These are phyloP conservation scores for Xylaria castorea DNA, from an alignment of 495 filamentous ascomycete species.

Conservation along the genomic window DNA sequence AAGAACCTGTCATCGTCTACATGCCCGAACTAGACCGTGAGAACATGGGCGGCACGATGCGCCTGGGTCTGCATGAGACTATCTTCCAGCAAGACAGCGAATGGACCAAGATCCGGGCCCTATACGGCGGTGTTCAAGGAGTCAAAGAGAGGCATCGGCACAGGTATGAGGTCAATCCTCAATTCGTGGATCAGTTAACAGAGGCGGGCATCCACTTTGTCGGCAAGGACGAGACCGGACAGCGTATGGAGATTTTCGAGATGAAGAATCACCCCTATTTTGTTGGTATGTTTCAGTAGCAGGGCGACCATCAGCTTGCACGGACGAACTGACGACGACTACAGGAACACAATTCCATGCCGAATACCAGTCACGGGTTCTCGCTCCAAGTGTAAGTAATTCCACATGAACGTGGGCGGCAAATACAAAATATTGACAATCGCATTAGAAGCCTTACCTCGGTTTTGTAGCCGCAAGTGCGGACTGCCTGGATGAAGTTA, in stretches of 20 bases:
- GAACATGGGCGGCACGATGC: slow-evolving; percentile 91
- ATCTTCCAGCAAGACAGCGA: slow-evolving; percentile 79
- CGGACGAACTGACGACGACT: slow-evolving; percentile 20
- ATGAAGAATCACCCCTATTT: slow-evolving; percentile 89
- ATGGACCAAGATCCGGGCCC: slow-evolving; percentile 76
- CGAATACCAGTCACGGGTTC: slow-evolving; percentile 75
- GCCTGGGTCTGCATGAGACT: slow-evolving; percentile 77
- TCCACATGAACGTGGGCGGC: background rate
- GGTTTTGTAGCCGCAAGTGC: slow-evolving; percentile 84
- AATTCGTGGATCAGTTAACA: slow-evolving; percentile 65
- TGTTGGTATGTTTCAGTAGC: slow-evolving; percentile 58
- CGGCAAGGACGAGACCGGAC: slow-evolving; percentile 81
- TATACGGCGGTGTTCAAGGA: slow-evolving; percentile 68
- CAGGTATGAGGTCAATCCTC: slow-evolving; percentile 78
- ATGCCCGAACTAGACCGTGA: slow-evolving; percentile 79
- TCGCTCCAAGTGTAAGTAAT: slow-evolving; percentile 21
- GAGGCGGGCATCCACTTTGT: slow-evolving; percentile 67
- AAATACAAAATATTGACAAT: background rate
- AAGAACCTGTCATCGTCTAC: slow-evolving; percentile 74
- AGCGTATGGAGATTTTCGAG: slow-evolving; percentile 92
- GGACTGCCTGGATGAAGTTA: slow-evolving; percentile 61
- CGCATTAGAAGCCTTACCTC: slow-evolving; percentile 62
- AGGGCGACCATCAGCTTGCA: slow-evolving; percentile 33
- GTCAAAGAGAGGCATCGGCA: slow-evolving; percentile 75
- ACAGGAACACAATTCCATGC: slow-evolving; percentile 82